These are phyloP conservation scores for Graphium sp. DNA, from an alignment of 2,329 filamentous ascomycete genomes.

Conservation along the genomic window DNA sequence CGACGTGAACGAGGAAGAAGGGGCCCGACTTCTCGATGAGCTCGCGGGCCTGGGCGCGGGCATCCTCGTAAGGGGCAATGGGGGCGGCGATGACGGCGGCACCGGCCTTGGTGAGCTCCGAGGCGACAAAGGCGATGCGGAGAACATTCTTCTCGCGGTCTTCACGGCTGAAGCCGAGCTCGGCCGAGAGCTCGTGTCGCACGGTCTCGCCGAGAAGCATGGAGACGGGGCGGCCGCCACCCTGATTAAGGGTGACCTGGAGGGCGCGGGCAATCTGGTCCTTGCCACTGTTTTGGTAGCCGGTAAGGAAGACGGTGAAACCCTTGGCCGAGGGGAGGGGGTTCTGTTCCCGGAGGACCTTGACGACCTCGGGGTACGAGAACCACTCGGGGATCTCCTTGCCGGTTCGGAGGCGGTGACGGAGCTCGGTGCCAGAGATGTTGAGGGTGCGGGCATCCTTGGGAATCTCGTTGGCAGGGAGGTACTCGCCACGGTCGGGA, in stretches of 20 bases:
- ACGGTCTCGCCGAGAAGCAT: constrained; percentile 93
- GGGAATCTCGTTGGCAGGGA: constrained; percentile 77
- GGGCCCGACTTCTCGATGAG: constrained; percentile 74
- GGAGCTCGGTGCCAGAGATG: constrained; percentile 81
- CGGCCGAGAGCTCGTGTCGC: constrained; percentile 78
- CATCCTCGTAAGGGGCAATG: constrained; percentile 80
- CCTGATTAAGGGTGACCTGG: constrained; percentile 95
- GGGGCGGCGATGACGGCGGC: constrained; percentile 92
- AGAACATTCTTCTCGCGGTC: constrained; percentile 92
- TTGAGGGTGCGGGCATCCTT: constrained; percentile 72
- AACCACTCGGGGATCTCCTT: constrained; percentile 98
- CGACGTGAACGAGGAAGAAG: constrained; percentile 93
- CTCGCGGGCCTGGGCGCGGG: constrained; percentile 63
- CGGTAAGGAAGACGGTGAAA: constrained; percentile 96
- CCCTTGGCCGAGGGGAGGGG: constrained; percentile 81
- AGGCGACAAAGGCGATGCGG: constrained; percentile 90
- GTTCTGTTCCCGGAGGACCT: constrained; percentile 90
- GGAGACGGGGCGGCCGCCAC: constrained; percentile 86
- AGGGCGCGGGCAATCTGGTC: constrained; percentile 90
- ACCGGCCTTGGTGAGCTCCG: constrained; percentile 82
- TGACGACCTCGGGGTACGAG: constrained; percentile 97
- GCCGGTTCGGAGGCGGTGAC: constrained; percentile 75
- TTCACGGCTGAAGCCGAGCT: constrained; percentile 85
- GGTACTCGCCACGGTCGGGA: constrained; percentile 92
- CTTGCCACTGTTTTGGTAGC: constrained; percentile 93